Conservation (phyloP, 108 stramenopile species). For the Nannochloropsis granulata region DNA sequence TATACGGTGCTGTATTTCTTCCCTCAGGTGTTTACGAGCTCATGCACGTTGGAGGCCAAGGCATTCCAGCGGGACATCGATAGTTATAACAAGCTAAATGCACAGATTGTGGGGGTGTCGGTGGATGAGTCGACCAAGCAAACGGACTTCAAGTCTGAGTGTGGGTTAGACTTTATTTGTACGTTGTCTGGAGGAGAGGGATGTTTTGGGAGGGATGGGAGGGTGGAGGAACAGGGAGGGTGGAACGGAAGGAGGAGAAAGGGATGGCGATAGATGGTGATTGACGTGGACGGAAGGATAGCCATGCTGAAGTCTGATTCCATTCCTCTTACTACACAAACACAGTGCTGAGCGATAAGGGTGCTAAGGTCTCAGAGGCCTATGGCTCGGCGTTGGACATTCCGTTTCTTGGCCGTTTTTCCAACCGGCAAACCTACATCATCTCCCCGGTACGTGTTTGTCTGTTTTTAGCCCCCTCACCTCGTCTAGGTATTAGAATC, state of each 20-base stretch:
- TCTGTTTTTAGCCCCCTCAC: not conserved
- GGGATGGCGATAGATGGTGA: not conserved
- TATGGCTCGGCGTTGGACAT: conserved; percentile 32
- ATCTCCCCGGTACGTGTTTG: conserved; percentile 16
- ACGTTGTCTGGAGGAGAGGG: not conserved
- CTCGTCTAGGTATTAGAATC: no score
- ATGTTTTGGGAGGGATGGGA: not conserved
- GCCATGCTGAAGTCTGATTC: not conserved
- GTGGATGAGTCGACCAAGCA: conserved; percentile 28
- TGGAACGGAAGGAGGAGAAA: not conserved
- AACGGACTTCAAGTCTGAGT: conserved; percentile 32
- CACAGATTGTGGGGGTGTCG: conserved; percentile 36
- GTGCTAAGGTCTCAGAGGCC: not conserved
- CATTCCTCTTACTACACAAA: not conserved
- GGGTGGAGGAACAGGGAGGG: not conserved
- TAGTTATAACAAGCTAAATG: conserved; percentile 25
- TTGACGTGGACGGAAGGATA: not conserved
- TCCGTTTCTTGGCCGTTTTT: conserved; percentile 31
- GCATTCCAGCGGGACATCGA: conserved; percentile 15
- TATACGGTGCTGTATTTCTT: conserved; percentile 37
- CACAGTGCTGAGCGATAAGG: conserved; percentile 4
- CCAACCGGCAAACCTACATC: conserved; percentile 36
- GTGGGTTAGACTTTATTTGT: conserved; percentile 21
- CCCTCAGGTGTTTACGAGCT: conserved; percentile 27
- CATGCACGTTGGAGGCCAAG: conserved; percentile 35